Evolutionary conservation across 768 basidiomycete species (phyloP).

Genomic region (Lepiota venenata): DNA sequence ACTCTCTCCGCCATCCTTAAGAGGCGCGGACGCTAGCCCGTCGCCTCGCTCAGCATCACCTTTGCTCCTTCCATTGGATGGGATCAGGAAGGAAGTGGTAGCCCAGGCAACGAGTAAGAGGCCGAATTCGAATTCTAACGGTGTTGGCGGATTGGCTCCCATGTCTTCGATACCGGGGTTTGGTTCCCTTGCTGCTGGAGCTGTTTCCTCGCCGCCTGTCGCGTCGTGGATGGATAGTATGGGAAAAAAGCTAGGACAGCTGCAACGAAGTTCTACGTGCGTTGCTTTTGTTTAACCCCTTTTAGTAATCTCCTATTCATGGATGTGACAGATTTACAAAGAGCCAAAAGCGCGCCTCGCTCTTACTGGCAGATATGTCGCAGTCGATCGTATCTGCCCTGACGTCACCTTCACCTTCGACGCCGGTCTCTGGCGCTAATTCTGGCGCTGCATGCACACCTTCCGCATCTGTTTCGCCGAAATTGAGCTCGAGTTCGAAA

Average conservation of each 20-base stretch:
- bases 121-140: slow-evolving; percentile 12
- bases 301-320: not conserved
- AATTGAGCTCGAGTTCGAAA: slow-evolving; percentile 17
- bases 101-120: not conserved
- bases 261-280: slow-evolving; percentile 53
- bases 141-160: slow-evolving; percentile 25
- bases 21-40: not conserved
- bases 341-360: slow-evolving; percentile 64
- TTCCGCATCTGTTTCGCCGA: slow-evolving; percentile 14
- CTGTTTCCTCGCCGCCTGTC: slow-evolving; percentile 15
- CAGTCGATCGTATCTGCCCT: slow-evolving; percentile 50
- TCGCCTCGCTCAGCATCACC: not conserved
- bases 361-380: slow-evolving; percentile 64
- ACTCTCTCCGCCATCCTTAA: slow-evolving; percentile 10
- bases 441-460: not conserved
- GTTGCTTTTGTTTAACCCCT: slow-evolving; percentile 23
- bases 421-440: not conserved
- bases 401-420: slow-evolving; percentile 19
- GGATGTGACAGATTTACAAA: slow-evolving; percentile 51
- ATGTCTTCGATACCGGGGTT: slow-evolving; percentile 38
- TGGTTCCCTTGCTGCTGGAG: slow-evolving; percentile 26
- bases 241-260: slow-evolving; percentile 57
- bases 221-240: slow-evolving; percentile 54
- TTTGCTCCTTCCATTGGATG: not conserved
- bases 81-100: not conserved